phyloP scores from a whole-genome alignment of 169 alveolate species.

The Nephromyces sp. region DNA sequence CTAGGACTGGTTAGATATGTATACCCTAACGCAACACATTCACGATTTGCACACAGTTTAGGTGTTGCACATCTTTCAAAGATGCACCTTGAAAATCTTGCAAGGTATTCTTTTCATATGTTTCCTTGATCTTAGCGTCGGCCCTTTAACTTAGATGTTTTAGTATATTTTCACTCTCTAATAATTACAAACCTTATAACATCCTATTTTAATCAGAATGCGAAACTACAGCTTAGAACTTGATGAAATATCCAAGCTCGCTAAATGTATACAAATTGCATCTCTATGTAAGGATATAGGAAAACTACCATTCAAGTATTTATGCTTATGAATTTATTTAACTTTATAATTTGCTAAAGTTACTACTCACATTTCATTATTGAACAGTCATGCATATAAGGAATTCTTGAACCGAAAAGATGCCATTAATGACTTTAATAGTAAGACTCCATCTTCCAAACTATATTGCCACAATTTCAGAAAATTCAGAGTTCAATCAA shows the following conservation, averaged over 20 bases:
- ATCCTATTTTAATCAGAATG: background rate
- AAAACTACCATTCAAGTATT: constrained; percentile 81
- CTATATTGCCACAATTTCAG: no score
- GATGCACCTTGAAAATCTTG: no score
- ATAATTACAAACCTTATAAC: no score
- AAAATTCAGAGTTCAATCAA: no score
- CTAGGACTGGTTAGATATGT: constrained; percentile 66
- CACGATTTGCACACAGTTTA: constrained; percentile 76
- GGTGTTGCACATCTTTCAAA: constrained; percentile 78
- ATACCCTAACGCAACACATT: constrained; percentile 78
- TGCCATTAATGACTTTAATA: no score
- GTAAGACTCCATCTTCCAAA: no score
- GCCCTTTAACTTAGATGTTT: background rate
- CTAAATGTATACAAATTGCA: constrained; percentile 64
- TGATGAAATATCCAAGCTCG: constrained; percentile 44
- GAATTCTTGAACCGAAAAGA: no score
- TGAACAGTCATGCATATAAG: no score
- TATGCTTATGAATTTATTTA: constrained; percentile 75
- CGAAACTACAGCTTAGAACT: constrained; percentile 15
- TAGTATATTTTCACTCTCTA: no score
- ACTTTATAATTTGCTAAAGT: no score
- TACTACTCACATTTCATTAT: no score
- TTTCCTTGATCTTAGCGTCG: background rate
- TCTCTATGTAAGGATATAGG: constrained; percentile 86
- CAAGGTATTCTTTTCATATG: no score